Base-by-base conservation (phyloP, 2,329 filamentous ascomycete species). In the Trichoderma asperellum region DNA sequence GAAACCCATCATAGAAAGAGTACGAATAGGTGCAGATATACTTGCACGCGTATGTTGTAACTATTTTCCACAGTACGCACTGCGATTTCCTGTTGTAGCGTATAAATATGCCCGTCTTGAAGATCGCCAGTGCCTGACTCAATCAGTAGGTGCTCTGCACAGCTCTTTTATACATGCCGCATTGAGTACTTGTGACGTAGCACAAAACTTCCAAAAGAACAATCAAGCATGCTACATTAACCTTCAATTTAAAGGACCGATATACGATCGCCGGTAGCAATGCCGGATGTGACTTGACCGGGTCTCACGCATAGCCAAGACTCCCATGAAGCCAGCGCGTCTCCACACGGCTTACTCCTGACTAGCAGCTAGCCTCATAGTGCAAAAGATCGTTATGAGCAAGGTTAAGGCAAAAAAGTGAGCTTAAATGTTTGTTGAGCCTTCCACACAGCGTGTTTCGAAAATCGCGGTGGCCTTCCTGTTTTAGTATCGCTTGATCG, bases 401-500 rank as follows among this genome's bases (percentile, higher is more conserved):
- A 61, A 61, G 58, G 58, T 49, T 61, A 61, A 61, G 7, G 40
- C 21, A 61, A 49, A 40, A 47, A 40, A 32, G 14, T 49, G 58
- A 61, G 58, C 58, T 49, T 61, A 61, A 47, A 32, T 55, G 24
- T 55, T 61, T 43, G 27, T 34, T 14, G 27, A 24, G 14, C 21
- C 16, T 29, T 49, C 43, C 27, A 32, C 58, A 35, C 27, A 2
- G 32, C 27, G 16, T 47, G 37, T 47, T 61, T 49, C 47, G 21
- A 24, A 49, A 49, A 24, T 5, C 8, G 24, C n/a, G 16, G 21
- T 29, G 40, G 40, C 37, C 58, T 61, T 61, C 58, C 58, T 61
- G 29, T 61, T 61, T 49, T 18, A 21, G 58, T 35, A 61, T 61
- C 58, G 58, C 58, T n/a, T 49, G 37, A 61, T 61, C 58, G 27